Evolutionary conservation across 1,284 basidiomycete species (phyloP).

Genomic region (Phenoliferia sp.): DNA sequence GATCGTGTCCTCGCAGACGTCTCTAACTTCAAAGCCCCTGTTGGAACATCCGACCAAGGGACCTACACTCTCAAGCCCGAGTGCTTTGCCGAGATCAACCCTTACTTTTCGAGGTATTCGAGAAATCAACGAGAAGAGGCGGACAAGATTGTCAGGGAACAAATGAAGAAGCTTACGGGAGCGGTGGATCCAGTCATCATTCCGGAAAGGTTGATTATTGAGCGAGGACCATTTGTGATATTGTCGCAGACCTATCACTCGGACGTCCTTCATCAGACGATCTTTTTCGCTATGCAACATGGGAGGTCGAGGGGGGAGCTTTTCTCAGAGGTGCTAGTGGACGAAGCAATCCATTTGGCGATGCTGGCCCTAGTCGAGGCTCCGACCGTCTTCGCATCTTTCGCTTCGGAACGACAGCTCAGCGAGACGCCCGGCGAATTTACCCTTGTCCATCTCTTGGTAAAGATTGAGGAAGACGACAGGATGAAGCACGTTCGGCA

Average conservation of each 20-base stretch:
- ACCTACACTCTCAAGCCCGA: constrained; percentile 83
- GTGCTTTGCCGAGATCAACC: constrained; percentile 80
- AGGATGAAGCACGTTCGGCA: constrained; percentile 55
- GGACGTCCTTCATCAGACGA: constrained; percentile 63
- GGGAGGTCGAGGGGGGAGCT: constrained; percentile 15
- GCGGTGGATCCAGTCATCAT: constrained; percentile 51
- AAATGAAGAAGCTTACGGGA: constrained; percentile 55
- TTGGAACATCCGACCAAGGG: constrained; percentile 66
- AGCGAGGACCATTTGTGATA: constrained; percentile 60
- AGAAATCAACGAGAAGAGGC: constrained; percentile 92
- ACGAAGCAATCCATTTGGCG: constrained; percentile 76
- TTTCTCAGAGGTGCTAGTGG: constrained; percentile 70
- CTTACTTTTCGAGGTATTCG: constrained; percentile 94
- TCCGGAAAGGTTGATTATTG: constrained; percentile 63
- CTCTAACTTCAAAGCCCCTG: constrained; percentile 74
- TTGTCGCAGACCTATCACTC: constrained; percentile 61
- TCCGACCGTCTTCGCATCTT: constrained; percentile 55
- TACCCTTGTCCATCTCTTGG: constrained; percentile 49
- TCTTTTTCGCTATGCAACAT: constrained; percentile 71
- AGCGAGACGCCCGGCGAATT: constrained; percentile 41
- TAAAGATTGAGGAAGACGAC: constrained; percentile 50
- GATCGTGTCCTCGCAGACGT: constrained; percentile 75
- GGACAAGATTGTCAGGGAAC: constrained; percentile 67
- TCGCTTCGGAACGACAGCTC: constrained; percentile 40
- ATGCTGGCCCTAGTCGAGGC: constrained; percentile 76